Evolutionary conservation across 371 early-diverging fungal genomes (phyloP), one percentile per base, ranked within the genome.

Genomic region (Lichtheimia corymbifera): DNA sequence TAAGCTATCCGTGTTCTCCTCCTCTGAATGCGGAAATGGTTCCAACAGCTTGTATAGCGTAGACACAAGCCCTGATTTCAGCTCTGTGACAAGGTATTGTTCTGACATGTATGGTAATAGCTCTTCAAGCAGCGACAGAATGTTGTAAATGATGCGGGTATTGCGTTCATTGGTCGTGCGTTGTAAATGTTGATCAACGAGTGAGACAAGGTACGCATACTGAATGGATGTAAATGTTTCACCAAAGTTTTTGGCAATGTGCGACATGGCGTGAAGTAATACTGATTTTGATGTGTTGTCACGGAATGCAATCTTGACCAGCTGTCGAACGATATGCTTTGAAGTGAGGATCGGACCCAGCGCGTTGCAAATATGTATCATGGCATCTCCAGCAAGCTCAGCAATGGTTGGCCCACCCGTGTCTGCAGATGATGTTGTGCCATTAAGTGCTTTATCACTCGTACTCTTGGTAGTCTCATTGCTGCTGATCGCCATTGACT

Each of bases 151-250:
- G 2, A 66, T 68, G 22, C 63, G 47, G 11, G 63, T 61, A 28
- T 75, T 72, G 18, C 67, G 61, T 27, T 66, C 49, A 14, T 62
- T 68, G 13, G 66, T 62, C 5, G 58, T 47, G 4, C 43, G 59
- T 27, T 66, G 40, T 59, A 50, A 54, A 58, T 70, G 55, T 9
- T 62, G 57, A 44, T 72, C 67, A 0, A 53, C 60, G 22, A 84
- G 25, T 24, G 80, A 73, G 27, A 86, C 77, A 44, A 86, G 68
- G 45, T 88, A 83, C 3, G 80, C 71, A 51, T 83, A 83, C 55
- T 88, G 88, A 1, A 88, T 78, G 1, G 83, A 62, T 6, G 84
- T 79, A 70, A 88, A 88, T 1, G 88, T 86, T n/a, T 83, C 79
- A 0, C 88, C 88, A 72, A 88, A 88, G 20, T 68, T 76, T 3